These are phyloP conservation scores for Penicillium simplicissimum DNA, from an alignment of 495 filamentous ascomycete genomes.

Conservation along the genomic window DNA sequence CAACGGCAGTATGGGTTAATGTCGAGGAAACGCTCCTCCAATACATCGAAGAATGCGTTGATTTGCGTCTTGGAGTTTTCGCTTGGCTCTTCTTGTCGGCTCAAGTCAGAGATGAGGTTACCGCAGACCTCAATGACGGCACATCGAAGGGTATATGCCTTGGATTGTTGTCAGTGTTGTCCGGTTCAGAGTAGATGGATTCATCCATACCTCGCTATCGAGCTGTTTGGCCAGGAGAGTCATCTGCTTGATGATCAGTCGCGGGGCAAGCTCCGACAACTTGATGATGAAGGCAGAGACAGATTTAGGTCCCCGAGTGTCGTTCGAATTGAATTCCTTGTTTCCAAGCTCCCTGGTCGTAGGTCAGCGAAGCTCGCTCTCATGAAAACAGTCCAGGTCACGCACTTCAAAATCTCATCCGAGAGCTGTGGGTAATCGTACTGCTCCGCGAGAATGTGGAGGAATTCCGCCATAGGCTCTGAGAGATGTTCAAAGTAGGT, in stretches of 20 bases:
- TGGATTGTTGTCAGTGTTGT: conserved; percentile 21
- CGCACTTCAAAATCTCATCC: conserved; percentile 79
- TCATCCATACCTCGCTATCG: conserved; percentile 75
- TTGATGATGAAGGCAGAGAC: conserved; percentile 95
- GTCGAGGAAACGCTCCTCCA: conserved; percentile 95
- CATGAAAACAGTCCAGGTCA: background rate
- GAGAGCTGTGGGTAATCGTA: conserved; percentile 97
- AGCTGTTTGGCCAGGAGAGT: conserved; percentile 88
- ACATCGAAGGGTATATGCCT: conserved; percentile 92
- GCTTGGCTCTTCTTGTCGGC: conserved; percentile 82
- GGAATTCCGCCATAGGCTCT: conserved; percentile 97
- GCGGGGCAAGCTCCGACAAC: conserved; percentile 91
- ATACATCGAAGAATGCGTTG: conserved; percentile 92
- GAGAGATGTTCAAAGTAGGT: conserved; percentile 98
- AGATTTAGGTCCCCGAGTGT: conserved; percentile 92
- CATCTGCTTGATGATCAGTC: conserved; percentile 96
- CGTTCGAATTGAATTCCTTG: conserved; percentile 97
- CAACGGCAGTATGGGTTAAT: conserved; percentile 96
- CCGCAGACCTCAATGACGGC: conserved; percentile 97
- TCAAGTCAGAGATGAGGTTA: conserved; percentile 90
- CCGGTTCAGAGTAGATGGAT: background rate
- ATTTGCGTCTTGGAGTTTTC: conserved; percentile 93
- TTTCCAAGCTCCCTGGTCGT: conserved; percentile 79
- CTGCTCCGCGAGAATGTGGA: conserved; percentile 93
- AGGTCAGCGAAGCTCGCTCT: conserved; percentile 24